phyloP scores from a whole-genome alignment of 768 basidiomycete genomes.

The Rhodotorula diobovata region DNA sequence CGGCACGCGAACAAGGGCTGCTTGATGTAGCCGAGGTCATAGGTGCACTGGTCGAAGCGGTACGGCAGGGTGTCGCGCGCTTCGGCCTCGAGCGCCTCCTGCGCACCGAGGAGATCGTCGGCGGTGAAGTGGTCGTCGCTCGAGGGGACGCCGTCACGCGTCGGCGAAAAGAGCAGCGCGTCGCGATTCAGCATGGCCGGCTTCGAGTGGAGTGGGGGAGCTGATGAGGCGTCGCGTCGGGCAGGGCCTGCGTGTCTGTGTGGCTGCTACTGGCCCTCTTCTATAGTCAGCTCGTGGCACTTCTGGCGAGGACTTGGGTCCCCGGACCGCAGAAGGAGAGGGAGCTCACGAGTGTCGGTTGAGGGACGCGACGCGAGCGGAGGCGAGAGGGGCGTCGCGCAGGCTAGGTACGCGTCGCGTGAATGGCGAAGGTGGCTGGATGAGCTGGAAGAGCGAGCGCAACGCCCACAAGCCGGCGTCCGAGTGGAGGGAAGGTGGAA shows the following conservation, averaged over 20 bases:
- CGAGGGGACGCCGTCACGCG: conserved; percentile 32
- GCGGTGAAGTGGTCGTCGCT: conserved; percentile 32
- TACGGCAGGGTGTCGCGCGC: conserved; percentile 38
- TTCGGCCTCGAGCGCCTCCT: conserved; percentile 37
- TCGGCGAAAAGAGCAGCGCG: conserved; percentile 32
- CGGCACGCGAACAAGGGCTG: conserved; percentile 40
- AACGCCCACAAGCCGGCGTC: too few species aligned
- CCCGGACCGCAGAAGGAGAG: too few species aligned
- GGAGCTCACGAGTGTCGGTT: not conserved
- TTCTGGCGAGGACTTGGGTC: too few species aligned
- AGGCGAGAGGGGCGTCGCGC: too few species aligned
- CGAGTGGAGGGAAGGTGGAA: too few species aligned
- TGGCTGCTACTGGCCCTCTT: not conserved
- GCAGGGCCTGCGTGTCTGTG: too few species aligned
- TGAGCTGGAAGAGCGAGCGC: too few species aligned
- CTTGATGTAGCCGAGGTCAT: conserved; percentile 32
- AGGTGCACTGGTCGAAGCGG: conserved; percentile 32
- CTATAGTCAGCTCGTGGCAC: not conserved
- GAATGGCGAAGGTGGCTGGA: too few species aligned
- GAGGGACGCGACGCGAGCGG: not conserved
- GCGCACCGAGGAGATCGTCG: conserved; percentile 29
- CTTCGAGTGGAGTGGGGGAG: not conserved
- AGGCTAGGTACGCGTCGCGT: not conserved
- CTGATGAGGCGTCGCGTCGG: not conserved
- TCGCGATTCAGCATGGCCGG: conserved; percentile 26